Evolutionary conservation across 176 grass and related monocot species (phyloP), one percentile per base, ranked within the genome.

Genomic region (Zea luxurians): DNA sequence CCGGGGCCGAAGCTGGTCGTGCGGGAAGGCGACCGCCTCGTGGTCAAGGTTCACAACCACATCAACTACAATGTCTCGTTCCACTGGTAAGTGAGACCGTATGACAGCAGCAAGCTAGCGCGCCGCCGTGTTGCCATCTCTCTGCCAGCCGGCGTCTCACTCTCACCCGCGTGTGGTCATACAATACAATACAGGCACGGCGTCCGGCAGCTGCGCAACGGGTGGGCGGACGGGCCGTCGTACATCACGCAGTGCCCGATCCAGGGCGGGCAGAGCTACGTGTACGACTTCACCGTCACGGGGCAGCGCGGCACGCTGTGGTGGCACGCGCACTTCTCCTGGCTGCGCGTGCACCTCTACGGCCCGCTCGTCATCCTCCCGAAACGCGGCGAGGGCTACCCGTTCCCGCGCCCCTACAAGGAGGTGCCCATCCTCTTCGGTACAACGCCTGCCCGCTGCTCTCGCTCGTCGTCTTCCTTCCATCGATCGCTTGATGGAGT

Each of bases 311-410:
- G 95, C 42, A 98, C 95, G 37, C 80, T 94, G 49, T 93, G 83
- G 87, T 97, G 94, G 94, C 94, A 97, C 81, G 94, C 91, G 5
- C 95, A 97, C 77, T 75, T 90, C 75, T 94, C 91, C 16, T 94
- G 91, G 89, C 78, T 92, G 7, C 86, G 95, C 63, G 91, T 84
- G 18, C 82, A 90, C 46, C 83, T 97, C 43, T 83, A 94, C 47
- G 89, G 95, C 13, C 77, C 91, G 38, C 79, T 94, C 66, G 34
- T 97, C 70, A 78, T 97, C 83, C 88, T 86, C 37, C 95, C 95
- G 38, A 90, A 55, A 58, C 66, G 27, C 70, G 78, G 77, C 35
- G 37, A 75, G 61, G 59, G 80, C 6, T 97, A 92, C 64, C 95
- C 95, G 8, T 97, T 97, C 40, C 87, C 85, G 12, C 37, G 63